Conservation (phyloP, 495 filamentous ascomycete species). For the Neurospora sp. region DNA sequence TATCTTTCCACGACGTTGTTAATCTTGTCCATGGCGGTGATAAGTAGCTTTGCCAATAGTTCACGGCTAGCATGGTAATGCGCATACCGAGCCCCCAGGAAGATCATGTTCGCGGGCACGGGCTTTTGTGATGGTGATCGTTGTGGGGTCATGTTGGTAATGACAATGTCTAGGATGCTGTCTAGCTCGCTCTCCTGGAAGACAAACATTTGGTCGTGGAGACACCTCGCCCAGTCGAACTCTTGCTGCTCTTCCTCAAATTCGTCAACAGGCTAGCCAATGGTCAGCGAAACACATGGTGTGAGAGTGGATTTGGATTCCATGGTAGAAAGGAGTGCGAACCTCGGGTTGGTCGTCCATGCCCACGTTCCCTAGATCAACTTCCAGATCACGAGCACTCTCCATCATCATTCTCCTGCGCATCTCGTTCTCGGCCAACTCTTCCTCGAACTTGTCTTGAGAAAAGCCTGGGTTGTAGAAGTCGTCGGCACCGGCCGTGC, state of each 20-base stretch:
- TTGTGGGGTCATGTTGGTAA: constrained; percentile 97
- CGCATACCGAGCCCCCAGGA: constrained; percentile 89
- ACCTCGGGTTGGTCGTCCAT: constrained; percentile 94
- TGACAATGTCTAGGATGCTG: constrained; percentile 85
- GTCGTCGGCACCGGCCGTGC: constrained; percentile 83
- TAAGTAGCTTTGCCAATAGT: constrained; percentile 66
- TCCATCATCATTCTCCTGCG: constrained; percentile 99
- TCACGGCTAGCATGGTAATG: constrained; percentile 91
- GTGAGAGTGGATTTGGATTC: neutral
- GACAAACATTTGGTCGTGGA: constrained; percentile 99
- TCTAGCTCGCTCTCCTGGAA: constrained; percentile 92
- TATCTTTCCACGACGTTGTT: constrained; percentile 87
- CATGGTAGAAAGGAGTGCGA: constrained; percentile 18
- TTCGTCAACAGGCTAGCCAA: constrained; percentile 61
- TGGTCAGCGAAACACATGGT: constrained; percentile 4
- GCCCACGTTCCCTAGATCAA: constrained; percentile 90
- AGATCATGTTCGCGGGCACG: constrained; percentile 93
- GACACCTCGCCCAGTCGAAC: constrained; percentile 92
- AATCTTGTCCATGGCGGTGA: constrained; percentile 89
- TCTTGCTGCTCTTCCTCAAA: constrained; percentile 84
- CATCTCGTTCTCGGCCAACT: constrained; percentile 94
- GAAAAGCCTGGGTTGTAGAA: constrained; percentile 92
- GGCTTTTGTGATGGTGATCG: constrained; percentile 93
- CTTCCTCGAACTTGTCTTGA: constrained; percentile 91
- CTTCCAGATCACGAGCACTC: constrained; percentile 93